Base-by-base conservation (phyloP, 1,139 yeast species). In the Saccharomycopsis phalli region DNA sequence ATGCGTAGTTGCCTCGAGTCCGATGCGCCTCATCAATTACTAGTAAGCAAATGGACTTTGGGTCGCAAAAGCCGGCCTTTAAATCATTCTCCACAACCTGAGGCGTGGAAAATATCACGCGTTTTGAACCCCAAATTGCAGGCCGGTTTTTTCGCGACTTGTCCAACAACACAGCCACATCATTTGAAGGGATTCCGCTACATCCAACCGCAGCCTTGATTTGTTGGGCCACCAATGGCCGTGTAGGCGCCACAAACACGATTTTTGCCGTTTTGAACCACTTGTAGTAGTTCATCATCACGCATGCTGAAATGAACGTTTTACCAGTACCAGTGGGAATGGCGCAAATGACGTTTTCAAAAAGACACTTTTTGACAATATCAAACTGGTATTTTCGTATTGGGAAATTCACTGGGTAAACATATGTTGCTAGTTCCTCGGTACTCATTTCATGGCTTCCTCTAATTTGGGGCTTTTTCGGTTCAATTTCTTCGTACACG, bases 271-370 rank as follows among this genome's bases (percentile, higher is more conserved):
- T 60, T 6, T 73, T 74, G 3, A 69, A 82, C 98, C 98, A 93
- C 38, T 94, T 63, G 51, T 73, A 77, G 61, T 73, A 93, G 55
- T 93, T 93, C 44, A 88, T 67, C 86, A 93, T 93, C 22, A 91
- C 93, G 0, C 95, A 81, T 32, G 94, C 78, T 2, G 98, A 97
- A 53, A 93, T 87, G 50, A 93, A 87, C 0, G 99, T 93, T 60
- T 93, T 93, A 36, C 99, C 99, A 57, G 88, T 68, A 50, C 99
- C 99, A 0, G 99, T 93, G 0, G 99, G 99, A 21, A 93, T 70
- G 0, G 97, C 95, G 51, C 94, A 91, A 32, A 93, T 63, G 3
- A 81, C 59, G 54, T 93, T 93, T 48, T 78, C 69, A 53, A 72
- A 77, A 37, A 93, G 63, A 0, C 96, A 80, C 44, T 75, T 70